Evolutionary conservation across 345 rosid species (phyloP).

Genomic region (Populus ilicifolia): DNA sequence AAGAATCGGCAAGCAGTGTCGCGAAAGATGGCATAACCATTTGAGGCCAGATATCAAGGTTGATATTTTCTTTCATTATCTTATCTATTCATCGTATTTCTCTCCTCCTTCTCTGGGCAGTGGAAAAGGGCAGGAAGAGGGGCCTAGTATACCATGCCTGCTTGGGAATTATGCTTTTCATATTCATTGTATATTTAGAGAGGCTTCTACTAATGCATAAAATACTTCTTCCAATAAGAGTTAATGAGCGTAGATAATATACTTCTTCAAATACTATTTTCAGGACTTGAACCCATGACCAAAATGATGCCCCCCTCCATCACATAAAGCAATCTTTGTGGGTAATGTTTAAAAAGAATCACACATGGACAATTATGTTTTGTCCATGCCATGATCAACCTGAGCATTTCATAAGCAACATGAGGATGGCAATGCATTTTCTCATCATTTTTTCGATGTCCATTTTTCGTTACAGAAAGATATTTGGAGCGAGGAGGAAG

Average conservation of each 20-base stretch:
- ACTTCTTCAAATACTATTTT: too few relatives aligned
- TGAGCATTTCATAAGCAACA: not conserved
- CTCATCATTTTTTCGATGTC: not conserved
- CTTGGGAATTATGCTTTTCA: too few relatives aligned
- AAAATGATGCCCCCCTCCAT: too few relatives aligned
- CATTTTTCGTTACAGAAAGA: constrained; percentile 52
- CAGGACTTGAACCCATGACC: too few relatives aligned
- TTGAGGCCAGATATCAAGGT: constrained; percentile 91
- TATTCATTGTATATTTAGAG: too few relatives aligned
- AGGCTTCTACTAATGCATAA: too few relatives aligned
- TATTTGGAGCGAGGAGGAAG: constrained; percentile 91
- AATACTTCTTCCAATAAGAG: too few relatives aligned
- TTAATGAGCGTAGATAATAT: too few relatives aligned
- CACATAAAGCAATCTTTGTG: not conserved
- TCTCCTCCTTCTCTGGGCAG: not conserved
- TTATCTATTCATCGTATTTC: not conserved
- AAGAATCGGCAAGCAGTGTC: constrained; percentile 87
- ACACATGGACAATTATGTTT: not conserved
- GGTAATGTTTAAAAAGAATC: not conserved
- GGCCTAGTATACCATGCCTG: too few relatives aligned
- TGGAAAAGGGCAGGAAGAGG: too few relatives aligned
- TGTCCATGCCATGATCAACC: not conserved
- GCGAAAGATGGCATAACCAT: constrained; percentile 99
- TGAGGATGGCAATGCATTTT: not conserved
- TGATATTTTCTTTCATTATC: not conserved